Evolutionary conservation across 1,284 basidiomycete species (phyloP).

Genomic region (Entoloma clypeatum): DNA sequence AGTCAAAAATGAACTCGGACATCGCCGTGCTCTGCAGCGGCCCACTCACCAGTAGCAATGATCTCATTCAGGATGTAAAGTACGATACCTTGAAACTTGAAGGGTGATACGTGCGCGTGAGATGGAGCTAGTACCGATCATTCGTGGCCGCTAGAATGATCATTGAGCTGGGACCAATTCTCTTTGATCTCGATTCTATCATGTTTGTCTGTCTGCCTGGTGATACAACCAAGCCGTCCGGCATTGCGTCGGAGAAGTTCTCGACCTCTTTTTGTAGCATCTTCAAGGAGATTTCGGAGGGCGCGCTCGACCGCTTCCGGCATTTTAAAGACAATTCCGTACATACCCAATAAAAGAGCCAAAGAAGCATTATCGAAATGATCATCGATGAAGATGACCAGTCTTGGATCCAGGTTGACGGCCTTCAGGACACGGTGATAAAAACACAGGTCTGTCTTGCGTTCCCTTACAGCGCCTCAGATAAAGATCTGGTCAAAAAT

Average conservation of each 20-base stretch:
- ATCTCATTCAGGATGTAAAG: too few relatives aligned
- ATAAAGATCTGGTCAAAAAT: constrained; percentile 54
- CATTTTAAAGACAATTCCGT: constrained; percentile 49
- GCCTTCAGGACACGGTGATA: constrained; percentile 45
- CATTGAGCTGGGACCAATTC: constrained; percentile 54
- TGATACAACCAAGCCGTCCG: constrained; percentile 41
- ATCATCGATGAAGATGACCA: constrained; percentile 55
- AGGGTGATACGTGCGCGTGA: too few relatives aligned
- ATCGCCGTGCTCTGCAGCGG: too few relatives aligned
- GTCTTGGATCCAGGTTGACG: constrained; percentile 39
- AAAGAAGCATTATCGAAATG: constrained; percentile 55
- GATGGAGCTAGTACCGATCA: constrained; percentile 34
- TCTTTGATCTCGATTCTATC: constrained; percentile 40
- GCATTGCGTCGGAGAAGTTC: constrained; percentile 40
- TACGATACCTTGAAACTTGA: too few relatives aligned
- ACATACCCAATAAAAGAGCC: constrained; percentile 52
- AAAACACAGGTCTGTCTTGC: constrained; percentile 54
- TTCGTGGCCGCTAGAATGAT: constrained; percentile 53
- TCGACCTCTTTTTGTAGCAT: constrained; percentile 42
- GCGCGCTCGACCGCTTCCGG: constrained; percentile 38
- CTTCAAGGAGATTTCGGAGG: constrained; percentile 44
- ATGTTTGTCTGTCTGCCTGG: constrained; percentile 29
- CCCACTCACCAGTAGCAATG: too few relatives aligned
- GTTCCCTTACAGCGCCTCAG: constrained; percentile 44
- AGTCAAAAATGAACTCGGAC: too few relatives aligned